Base-by-base conservation (phyloP, 1,284 basidiomycete genomes). In the Moesziomyces antarcticus region DNA sequence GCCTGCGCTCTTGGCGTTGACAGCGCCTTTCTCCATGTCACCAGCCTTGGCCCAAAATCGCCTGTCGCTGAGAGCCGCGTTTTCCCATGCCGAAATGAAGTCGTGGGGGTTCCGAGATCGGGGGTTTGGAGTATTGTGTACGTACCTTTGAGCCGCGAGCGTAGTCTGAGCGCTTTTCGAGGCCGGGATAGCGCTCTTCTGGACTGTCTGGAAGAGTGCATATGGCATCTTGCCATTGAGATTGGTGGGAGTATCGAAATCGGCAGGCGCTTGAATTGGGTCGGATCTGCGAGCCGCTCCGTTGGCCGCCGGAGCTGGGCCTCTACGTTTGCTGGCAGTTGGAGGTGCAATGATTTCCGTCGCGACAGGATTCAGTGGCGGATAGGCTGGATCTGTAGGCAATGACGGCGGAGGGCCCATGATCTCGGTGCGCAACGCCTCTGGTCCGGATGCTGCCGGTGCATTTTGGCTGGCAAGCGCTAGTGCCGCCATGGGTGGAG, bases 211-310 rank as follows among this genome's bases (percentile, higher is more conserved):
- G 24, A 59, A 73, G 11, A 74, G 56, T 7, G 63, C 67, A 35
- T 52, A 74, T 4, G 72, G 72, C 72, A 74, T 74, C 60, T 74
- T 74, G 25, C 72, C 72, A 42, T 74, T 66, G 37, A 56, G 14
- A 24, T 66, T 70, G 25, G 33, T 59, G 18, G 72, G 72, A 27
- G 73, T 43, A 20, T 48, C 45, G 30, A 63, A 67, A 47, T 64
- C 63, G 43, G 50, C 45, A 1, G 74, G 59, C 25, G 54, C 40
- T 41, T 58, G 60, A 5, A 33, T 1, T 22, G 64, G 51, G 3
- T 43, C 35, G 3, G 64, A 5, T 45, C 51, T 61, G 47, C 56
- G 50, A 9, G 48, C 54, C 1, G 62, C 49, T 11, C 56, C 56
- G 27, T 65, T 53, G 50, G 58, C 57, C 6, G 52, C 41, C 7